Evolutionary conservation across 2,329 filamentous ascomycete species (phyloP), one percentile per base, ranked within the genome.

Genomic region (Colletotrichum eremochloae): DNA sequence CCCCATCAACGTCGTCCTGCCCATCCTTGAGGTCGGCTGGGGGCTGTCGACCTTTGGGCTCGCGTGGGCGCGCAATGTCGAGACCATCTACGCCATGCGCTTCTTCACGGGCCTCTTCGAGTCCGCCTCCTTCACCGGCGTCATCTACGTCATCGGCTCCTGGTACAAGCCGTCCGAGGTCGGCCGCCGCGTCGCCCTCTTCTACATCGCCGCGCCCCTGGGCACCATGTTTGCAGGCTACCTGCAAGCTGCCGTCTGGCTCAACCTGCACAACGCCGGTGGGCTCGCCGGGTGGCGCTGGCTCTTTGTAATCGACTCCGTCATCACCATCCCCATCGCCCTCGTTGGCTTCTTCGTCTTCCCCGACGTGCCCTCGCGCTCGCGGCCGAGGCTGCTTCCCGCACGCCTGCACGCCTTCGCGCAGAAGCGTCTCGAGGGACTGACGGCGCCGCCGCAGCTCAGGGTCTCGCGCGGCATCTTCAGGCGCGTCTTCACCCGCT

Each of bases 271-370:
- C 38, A 85, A 85, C 0, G 82, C 85, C 0, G 78, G 77, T 9
- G 87, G 87, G 0, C 81, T 87, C 76, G 79, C 85, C 0, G 87
- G 87, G 0, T 88, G 86, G 86, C 77, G 82, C 68, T 87, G 84
- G 87, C 79, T 90, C 0, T 90, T 90, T 63, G 86, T 90, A 14
- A 88, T 91, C n/a, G 88, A 89, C 72, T 87, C 86, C 1, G 81
- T 88, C 33, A 89, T 90, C 76, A 88, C 86, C 1, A 80, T 90
- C 5, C 87, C 86, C 0, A 85, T 90, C 18, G 86, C 87, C 0
- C 71, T 89, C 5, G 78, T 88, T 48, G 85, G 84, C 29, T 83
- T 83, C 63, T 77, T 79, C 29, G 74, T 77, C 50, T 81, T 80
- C 52, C 79, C 77, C 0, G 78, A 81, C 56, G 77, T 78, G 4